phyloP scores from a whole-genome alignment of 2,329 filamentous ascomycete genomes.

The Thelonectria olida region DNA sequence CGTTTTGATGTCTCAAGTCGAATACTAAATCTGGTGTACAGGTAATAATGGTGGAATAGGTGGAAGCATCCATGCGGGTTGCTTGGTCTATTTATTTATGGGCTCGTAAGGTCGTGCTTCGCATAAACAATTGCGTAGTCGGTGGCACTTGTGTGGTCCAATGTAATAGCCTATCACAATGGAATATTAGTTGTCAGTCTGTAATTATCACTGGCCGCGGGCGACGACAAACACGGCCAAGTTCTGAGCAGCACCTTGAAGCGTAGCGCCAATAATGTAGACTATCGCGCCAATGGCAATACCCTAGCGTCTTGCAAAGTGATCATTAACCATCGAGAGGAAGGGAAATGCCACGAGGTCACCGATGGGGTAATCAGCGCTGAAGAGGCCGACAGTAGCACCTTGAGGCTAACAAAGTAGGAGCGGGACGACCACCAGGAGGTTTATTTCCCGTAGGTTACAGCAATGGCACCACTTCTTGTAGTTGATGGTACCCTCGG shows the following conservation, averaged over 20 bases:
- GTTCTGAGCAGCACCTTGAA: slow-evolving; percentile 10
- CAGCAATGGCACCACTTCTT: background rate
- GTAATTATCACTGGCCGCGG: no score
- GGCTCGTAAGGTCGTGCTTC: no score
- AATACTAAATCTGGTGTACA: no score
- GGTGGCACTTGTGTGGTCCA: no score
- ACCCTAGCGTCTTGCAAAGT: background rate
- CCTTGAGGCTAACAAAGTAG: slow-evolving; percentile 6
- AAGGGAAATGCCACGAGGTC: background rate
- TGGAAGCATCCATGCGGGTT: no score
- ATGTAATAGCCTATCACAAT: no score
- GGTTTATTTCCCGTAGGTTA: slow-evolving; percentile 7
- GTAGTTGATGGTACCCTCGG: background rate
- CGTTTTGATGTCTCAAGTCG: no score
- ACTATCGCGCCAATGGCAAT: background rate
- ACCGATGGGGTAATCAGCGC: slow-evolving; percentile 3
- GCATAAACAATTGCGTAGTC: no score
- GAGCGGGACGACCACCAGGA: slow-evolving; percentile 1
- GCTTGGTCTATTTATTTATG: no score
- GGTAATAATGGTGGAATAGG: no score
- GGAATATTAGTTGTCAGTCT: no score
- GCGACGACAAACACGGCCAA: slow-evolving; percentile 17
- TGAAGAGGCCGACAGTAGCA: slow-evolving; percentile 5
- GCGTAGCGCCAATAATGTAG: slow-evolving; percentile 8
- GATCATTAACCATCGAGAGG: background rate